A percentile compares a stretch with the other conserved stretches of the same genome.
These are phyloP conservation scores for Podospora pseudopauciseta DNA, from an alignment of 495 filamentous ascomycete genomes.

Conservation along the genomic window DNA sequence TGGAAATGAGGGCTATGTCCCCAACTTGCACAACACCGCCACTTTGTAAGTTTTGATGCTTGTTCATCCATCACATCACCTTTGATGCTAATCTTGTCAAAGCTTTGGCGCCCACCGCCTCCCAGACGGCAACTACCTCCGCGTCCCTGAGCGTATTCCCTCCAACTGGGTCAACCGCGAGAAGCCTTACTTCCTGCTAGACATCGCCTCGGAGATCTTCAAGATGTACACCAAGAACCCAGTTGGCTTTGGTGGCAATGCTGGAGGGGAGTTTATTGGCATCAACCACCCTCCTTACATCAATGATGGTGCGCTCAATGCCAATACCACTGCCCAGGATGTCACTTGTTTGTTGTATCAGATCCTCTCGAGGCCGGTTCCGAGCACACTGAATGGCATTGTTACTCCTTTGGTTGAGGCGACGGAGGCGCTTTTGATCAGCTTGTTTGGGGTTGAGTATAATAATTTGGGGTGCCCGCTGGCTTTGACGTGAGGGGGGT, in stretches of 20 bases:
- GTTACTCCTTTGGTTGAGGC: conserved; percentile 8
- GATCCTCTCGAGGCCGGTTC: conserved; percentile 9
- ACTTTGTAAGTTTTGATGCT: not conserved
- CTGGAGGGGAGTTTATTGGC: conserved; percentile 11
- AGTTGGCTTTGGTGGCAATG: conserved; percentile 12
- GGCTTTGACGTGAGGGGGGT: not conserved
- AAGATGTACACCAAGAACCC: conserved; percentile 13
- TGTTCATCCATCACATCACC: too few relatives aligned
- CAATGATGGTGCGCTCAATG: conserved; percentile 8
- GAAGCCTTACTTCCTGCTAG: conserved; percentile 4
- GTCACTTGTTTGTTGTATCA: conserved; percentile 9
- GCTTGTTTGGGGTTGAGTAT: conserved; percentile 6
- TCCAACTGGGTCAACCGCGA: conserved; percentile 11
- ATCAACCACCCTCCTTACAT: conserved; percentile 4
- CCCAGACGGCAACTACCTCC: conserved; percentile 1
- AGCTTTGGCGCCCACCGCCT: conserved; percentile 1
- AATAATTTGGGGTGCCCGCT: conserved; percentile 8
- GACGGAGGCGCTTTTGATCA: not conserved
- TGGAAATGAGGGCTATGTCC: conserved; percentile 12
- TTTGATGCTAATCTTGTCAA: not conserved
- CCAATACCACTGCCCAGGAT: conserved; percentile 3
- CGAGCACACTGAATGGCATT: conserved; percentile 9
- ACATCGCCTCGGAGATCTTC: conserved; percentile 11
- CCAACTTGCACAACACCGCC: conserved; percentile 15
- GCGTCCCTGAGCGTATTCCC: conserved; percentile 12